A percentile compares a stretch with the other conserved stretches of the same genome.
These are phyloP conservation scores for Didymella pinodella DNA, from an alignment of 2,329 filamentous ascomycete genomes.

Conservation along the genomic window DNA sequence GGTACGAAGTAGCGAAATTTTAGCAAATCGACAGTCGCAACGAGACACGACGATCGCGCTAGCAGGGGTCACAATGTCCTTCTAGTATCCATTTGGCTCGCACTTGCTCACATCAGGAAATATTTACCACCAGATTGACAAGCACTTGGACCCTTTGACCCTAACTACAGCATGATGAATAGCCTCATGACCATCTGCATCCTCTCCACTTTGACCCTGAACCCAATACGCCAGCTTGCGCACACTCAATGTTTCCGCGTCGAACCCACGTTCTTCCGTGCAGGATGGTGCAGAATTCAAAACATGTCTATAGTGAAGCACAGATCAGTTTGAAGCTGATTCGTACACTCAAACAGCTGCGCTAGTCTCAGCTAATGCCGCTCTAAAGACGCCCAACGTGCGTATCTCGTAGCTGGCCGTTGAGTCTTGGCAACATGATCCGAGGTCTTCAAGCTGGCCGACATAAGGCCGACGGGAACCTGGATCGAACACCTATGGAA, in stretches of 20 bases:
- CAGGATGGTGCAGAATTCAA: constrained; percentile 13
- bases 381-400: constrained; percentile 10
- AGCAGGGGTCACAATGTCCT: neutral
- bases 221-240: neutral
- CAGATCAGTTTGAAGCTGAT: constrained; percentile 3
- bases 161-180: neutral
- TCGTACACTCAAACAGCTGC: neutral
- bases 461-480: constrained; percentile 1
- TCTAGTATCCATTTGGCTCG: neutral
- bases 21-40: constrained; percentile 3
- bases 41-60: neutral
- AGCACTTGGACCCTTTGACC: neutral
- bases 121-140: neutral
- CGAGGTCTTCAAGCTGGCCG: constrained; percentile 1
- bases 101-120: neutral
- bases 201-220: constrained; percentile 1
- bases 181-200: constrained; percentile 3
- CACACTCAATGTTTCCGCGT: constrained; percentile 10
- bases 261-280: constrained; percentile 6
- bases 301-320: constrained; percentile 2
- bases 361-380: constrained; percentile 4
- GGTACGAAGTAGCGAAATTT: neutral
- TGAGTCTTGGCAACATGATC: constrained; percentile 12
- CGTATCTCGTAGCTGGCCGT: constrained; percentile 4
- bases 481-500: neutral